Base-by-base conservation (phyloP, 1,139 yeast species). In the Protomyces lactucae-debilis region DNA sequence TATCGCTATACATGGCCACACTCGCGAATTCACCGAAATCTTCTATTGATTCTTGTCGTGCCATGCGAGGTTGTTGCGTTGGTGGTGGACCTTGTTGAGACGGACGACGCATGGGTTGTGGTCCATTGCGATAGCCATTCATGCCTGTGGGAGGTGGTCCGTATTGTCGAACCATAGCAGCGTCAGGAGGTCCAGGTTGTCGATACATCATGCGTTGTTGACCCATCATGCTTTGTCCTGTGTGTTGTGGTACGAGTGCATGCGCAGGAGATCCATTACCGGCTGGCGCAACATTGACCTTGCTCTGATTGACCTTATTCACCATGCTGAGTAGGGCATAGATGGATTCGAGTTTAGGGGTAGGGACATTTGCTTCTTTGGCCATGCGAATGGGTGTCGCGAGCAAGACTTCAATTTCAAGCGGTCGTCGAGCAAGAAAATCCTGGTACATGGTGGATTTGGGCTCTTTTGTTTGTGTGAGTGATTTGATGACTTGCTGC, bases 381-480 rank as follows among this genome's bases (percentile, higher is more conserved):
- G 91, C 93, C 60, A 84, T 77, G 52, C 79, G 78, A 68, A 88
- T 75, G 0, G 93, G 90, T 72, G 85, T 87, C 1, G 93, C 92
- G 64, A 87, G 76, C 67, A 88, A 85, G 25, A 83, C 84, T 71
- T 87, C 91, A 61, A 85, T 76, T 74, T 88, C 95, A 71, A 87
- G 80, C 66, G 85, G 84, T 70, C 84, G 84, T 74, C 86, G 86
- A 66, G 87, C 80, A 37, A 81, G 78, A 73, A 87, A 95, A 14
- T 87, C 84, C 69, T 84, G 80, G 52, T 64, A 69, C 69, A 69
- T 66, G 91, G 86, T 87, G 21, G 91, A 85, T 0, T 93, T 93
- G 85, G 68, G 43, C 37, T 67, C 66, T 32, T 69, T 84, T 18
- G 64, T 35, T 6, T 57, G 43, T 5, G 60, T 36, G 55, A 65